phyloP scores from a whole-genome alignment of 805 yeast species.

The Lachancea meyersii region DNA sequence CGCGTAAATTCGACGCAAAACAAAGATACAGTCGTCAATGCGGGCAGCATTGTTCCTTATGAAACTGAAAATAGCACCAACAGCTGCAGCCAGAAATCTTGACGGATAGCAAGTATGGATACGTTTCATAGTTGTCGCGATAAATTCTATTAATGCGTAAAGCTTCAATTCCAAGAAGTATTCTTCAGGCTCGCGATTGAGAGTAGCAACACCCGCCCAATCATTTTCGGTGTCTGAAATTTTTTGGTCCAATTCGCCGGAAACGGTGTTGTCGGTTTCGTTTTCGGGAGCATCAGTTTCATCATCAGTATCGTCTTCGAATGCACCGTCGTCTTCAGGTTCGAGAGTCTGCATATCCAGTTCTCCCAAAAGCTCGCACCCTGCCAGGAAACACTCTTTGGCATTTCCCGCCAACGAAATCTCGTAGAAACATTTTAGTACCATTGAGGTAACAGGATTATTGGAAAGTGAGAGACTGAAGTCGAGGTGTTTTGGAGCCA shows the following conservation, averaged over 20 bases:
- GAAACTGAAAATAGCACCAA: constrained; percentile 51
- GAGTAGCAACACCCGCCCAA: too few relatives aligned
- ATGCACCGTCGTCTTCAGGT: constrained; percentile 2
- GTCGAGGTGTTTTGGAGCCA: constrained; percentile 37
- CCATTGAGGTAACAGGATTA: constrained; percentile 28
- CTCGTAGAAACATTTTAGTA: constrained; percentile 50
- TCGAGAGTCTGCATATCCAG: constrained; percentile 10
- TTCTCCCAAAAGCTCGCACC: constrained; percentile 53
- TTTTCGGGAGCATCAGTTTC: constrained; percentile 7
- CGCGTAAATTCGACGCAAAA: constrained; percentile 57
- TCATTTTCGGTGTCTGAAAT: neutral
- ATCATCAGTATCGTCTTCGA: constrained; percentile 11
- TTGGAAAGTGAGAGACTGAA: constrained; percentile 23
- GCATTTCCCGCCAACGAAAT: constrained; percentile 70
- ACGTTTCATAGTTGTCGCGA: constrained; percentile 50
- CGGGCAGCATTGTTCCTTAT: constrained; percentile 38
- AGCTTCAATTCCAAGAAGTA: constrained; percentile 49
- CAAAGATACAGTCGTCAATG: constrained; percentile 34
- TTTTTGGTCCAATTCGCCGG: constrained; percentile 3
- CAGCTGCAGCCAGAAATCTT: constrained; percentile 64
- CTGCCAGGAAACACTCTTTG: constrained; percentile 67
- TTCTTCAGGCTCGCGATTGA: constrained; percentile 17
- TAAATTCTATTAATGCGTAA: constrained; percentile 61
- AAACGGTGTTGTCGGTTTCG: constrained; percentile 3
- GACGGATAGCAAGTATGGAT: constrained; percentile 73